phyloP scores from a whole-genome alignment of 208 protist genomes.

The Giardia muris region DNA sequence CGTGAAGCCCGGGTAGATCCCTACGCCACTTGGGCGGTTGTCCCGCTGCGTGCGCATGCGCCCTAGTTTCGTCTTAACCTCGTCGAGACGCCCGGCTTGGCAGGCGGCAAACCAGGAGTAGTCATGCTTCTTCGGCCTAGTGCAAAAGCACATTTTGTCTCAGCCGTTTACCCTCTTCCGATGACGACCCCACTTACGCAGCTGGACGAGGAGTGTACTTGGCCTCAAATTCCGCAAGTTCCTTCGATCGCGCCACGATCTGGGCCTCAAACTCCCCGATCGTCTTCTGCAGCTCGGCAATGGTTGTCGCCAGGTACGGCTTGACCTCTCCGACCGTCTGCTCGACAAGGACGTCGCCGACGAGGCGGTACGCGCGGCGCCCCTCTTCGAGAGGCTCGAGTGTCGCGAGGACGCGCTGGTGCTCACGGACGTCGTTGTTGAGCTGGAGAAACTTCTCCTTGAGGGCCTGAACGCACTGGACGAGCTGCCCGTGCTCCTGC shows the following conservation, averaged over 20 bases:
- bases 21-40: neutral
- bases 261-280: neutral
- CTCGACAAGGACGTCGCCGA: constrained; percentile 18
- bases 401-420: neutral
- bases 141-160: neutral
- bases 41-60: neutral
- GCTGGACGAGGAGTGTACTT: neutral
- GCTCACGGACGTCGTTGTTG: constrained; percentile 5
- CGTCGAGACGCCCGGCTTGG: neutral
- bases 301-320: neutral
- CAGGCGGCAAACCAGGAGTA: neutral
- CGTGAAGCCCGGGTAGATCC: neutral
- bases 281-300: neutral
- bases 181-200: neutral
- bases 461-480: neutral
- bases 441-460: neutral
- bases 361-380: neutral
- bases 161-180: neutral
- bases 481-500: neutral
- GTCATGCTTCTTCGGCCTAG: neutral
- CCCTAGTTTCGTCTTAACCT: neutral
- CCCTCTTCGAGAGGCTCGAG: neutral
- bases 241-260: neutral
- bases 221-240: neutral
- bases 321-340: constrained; percentile 23